phyloP scores from a whole-genome alignment of 106 monocot genomes.

The Allium sativum region DNA sequence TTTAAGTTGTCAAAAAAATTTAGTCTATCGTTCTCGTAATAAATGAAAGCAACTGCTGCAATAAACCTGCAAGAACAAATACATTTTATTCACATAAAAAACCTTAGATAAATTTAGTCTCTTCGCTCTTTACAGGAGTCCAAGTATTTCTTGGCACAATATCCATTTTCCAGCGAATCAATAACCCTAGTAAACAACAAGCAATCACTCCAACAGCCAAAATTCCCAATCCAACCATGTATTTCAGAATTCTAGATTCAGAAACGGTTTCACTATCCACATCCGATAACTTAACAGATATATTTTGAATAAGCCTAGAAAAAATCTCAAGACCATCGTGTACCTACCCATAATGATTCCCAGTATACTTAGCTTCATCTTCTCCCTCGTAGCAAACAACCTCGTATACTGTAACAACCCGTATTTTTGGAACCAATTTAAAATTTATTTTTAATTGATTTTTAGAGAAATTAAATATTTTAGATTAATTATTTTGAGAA shows the following conservation, averaged over 20 bases:
- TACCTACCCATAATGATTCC: constrained; percentile 79
- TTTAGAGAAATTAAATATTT: no score
- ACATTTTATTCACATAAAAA: no score
- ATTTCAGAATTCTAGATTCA: constrained; percentile 6
- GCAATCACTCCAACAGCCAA: constrained; percentile 40
- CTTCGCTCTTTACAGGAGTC: constrained; percentile 62
- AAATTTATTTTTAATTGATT: no score
- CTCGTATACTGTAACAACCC: no score
- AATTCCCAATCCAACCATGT: constrained; percentile 28
- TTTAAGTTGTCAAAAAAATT: no score
- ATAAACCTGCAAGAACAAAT: no score
- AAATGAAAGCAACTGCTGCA: no score
- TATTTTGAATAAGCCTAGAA: constrained; percentile 13
- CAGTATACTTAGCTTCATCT: constrained; percentile 66
- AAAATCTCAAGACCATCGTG: constrained; percentile 76
- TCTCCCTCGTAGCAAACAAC: constrained; percentile 77
- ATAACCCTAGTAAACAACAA: constrained; percentile 59
- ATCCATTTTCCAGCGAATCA: constrained; percentile 34
- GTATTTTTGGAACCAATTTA: no score
- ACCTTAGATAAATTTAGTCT: constrained; percentile 7
- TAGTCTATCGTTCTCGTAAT: no score
- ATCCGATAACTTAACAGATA: neutral
- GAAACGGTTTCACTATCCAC: neutral
- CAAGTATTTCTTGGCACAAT: constrained; percentile 29
- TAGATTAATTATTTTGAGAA: no score